Percentiles rank a stretch among this genome's conserved stretches.
phyloP scores from a whole-genome alignment of 768 basidiomycete species.

The Kondoa malvinella region DNA sequence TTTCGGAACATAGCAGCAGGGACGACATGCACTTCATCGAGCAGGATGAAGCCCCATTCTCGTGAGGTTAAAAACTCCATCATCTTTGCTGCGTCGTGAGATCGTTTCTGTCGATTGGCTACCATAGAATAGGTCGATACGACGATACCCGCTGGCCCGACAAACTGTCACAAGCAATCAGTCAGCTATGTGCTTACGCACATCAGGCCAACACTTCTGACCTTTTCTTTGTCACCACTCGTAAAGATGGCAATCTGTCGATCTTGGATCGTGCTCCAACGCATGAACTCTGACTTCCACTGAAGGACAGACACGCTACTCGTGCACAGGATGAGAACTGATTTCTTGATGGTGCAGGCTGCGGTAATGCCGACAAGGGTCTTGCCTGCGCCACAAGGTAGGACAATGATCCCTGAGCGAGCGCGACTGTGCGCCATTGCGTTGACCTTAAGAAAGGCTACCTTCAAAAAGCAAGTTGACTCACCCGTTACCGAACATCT shows the following conservation, averaged over 20 bases:
- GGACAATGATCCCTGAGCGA: constrained; percentile 89
- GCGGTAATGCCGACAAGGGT: constrained; percentile 99
- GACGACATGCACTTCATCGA: constrained; percentile 98
- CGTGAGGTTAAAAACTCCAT: constrained; percentile 98
- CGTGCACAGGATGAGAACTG: constrained; percentile 88
- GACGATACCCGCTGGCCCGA: constrained; percentile 91
- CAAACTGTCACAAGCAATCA: constrained; percentile 48
- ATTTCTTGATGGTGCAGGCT: constrained; percentile 98
- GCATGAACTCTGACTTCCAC: constrained; percentile 96
- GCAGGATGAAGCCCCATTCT: constrained; percentile 95
- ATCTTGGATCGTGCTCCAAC: constrained; percentile 96
- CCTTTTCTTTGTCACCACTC: constrained; percentile 91
- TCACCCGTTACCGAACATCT: constrained; percentile 99
- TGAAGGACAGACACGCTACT: constrained; percentile 73
- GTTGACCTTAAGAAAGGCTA: constrained; percentile 9
- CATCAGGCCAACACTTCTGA: no score
- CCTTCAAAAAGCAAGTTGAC: constrained; percentile 19
- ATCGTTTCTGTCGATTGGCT: constrained; percentile 91
- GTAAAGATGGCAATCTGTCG: constrained; percentile 94
- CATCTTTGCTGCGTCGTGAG: constrained; percentile 99
- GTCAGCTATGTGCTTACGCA: no score
- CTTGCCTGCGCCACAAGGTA: constrained; percentile 97
- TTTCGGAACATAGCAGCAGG: constrained; percentile 97
- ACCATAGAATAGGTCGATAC: constrained; percentile 99
- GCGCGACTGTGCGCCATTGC: constrained; percentile 79